Evolutionary conservation across 2,329 filamentous ascomycete genomes (phyloP).

Genomic region (Colletotrichum sp.): DNA sequence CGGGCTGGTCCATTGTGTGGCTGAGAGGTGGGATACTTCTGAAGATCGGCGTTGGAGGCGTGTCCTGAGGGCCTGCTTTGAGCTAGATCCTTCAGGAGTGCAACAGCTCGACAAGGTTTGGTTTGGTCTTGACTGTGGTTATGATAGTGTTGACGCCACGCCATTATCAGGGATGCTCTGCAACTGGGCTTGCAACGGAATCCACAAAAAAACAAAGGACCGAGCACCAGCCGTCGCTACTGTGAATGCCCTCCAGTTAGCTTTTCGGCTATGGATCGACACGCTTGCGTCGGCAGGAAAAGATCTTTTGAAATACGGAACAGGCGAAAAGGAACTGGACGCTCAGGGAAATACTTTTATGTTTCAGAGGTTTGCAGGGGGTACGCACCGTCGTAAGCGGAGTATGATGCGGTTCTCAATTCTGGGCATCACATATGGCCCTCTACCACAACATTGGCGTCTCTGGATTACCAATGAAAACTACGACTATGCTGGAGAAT

Average conservation of each 20-base stretch:
- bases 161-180: not conserved
- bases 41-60: not conserved
- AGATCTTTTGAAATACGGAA: too few species aligned
- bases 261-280: not conserved
- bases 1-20: accelerated
- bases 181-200: accelerated
- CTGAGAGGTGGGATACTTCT: accelerated
- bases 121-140: accelerated
- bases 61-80: not conserved
- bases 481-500: not conserved
- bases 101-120: not conserved
- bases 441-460: accelerated
- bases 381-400: too few species aligned
- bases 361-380: not conserved
- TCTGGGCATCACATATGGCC: not conserved
- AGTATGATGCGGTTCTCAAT: too few species aligned
- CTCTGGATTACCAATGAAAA: not conserved
- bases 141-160: not conserved
- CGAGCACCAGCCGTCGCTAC: accelerated
- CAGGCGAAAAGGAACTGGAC: not conserved
- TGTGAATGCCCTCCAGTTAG: accelerated
- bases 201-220: accelerated
- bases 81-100: not conserved
- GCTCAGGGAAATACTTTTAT: accelerated
- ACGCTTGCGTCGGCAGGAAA: not conserved